Percentiles rank a stretch among this genome's conserved stretches.
phyloP scores from a whole-genome alignment of 1,284 basidiomycete genomes.

The Trametes polyzona region DNA sequence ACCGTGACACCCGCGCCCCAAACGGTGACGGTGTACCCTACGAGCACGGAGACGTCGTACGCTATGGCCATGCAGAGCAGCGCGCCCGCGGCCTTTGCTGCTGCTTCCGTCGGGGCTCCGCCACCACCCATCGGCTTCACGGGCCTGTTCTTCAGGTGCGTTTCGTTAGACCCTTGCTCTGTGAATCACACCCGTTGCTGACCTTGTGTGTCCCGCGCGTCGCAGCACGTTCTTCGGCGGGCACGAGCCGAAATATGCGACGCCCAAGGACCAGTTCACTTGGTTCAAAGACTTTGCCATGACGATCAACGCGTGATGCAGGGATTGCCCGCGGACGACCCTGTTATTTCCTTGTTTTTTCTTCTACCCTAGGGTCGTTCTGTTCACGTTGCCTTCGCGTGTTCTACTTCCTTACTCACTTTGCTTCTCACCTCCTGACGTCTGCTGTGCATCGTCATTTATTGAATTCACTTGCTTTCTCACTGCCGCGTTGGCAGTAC shows the following conservation, averaged over 20 bases:
- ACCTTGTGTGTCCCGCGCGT: no score
- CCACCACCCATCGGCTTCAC: constrained; percentile 51
- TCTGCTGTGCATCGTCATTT: not conserved
- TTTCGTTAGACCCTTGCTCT: not conserved
- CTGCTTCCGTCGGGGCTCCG: not conserved
- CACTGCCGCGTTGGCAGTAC: not conserved
- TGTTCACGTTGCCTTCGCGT: not conserved
- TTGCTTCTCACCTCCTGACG: no score
- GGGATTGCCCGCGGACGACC: not conserved
- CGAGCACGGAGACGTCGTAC: constrained; percentile 26
- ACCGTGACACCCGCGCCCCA: constrained; percentile 21
- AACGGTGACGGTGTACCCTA: constrained; percentile 27
- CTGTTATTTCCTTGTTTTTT: not conserved
- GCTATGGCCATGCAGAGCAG: constrained; percentile 14
- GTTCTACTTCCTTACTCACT: no score
- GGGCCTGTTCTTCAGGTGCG: constrained; percentile 77
- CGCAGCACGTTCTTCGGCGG: constrained; percentile 81
- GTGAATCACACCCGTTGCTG: not conserved
- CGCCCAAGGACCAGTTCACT: constrained; percentile 70
- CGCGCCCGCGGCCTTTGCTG: not conserved
- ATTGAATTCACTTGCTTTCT: not conserved
- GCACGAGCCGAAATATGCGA: constrained; percentile 63
- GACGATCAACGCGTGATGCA: constrained; percentile 34
- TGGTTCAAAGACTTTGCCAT: constrained; percentile 75
- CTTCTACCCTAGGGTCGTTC: not conserved